Base-by-base conservation (phyloP, 805 yeast genomes). In the Candida pseudoglaebosa region DNA sequence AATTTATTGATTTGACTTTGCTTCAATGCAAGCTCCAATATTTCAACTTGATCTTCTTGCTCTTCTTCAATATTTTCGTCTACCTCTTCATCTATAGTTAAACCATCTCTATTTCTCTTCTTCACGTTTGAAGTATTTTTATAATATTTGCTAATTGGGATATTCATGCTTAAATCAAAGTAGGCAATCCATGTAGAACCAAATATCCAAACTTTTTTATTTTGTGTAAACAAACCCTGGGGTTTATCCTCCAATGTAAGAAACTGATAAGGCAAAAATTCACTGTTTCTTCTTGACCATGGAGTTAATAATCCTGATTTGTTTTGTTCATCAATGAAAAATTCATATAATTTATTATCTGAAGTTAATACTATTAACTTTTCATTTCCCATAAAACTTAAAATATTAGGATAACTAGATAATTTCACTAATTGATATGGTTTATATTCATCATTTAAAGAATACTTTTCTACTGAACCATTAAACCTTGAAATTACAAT, bases 281-380 rank as follows among this genome's bases (percentile, higher is more conserved):
- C 93, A 13, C 87, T 74, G 59, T 88, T 88, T 37, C 73, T 65
- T 45, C 78, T 77, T 8, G 95, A 82, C 99, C 98, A 91, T 7
- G 71, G 53, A 0, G 96, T 82, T 47, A 78, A 67, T 34, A 76
- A 56, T 20, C 59, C 55, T n/a, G 45, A 45, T 16, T 46, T 41
- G 24, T 51, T 51, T n/a, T 48, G 38, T 13, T 46, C 40, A 8
- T 42, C 34, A 16, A 71, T 47, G 36, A 75, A 71, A 49, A 87
- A 82, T 62, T 89, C 97, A 44, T 74, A 75, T 17, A 93, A 57
- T 50, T 77, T 81, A 57, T 84, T 84, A 37, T 87, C 95, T 35
- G 83, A 77, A 2, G 91, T 79, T 15, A 82, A 73, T 8, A 82
- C 79, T 13, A 83, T 56, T 24, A 89, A 63, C 2, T 84, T 75